These are phyloP conservation scores for Jackrogersella multiformis DNA, from an alignment of 495 filamentous ascomycete genomes.

Conservation along the genomic window DNA sequence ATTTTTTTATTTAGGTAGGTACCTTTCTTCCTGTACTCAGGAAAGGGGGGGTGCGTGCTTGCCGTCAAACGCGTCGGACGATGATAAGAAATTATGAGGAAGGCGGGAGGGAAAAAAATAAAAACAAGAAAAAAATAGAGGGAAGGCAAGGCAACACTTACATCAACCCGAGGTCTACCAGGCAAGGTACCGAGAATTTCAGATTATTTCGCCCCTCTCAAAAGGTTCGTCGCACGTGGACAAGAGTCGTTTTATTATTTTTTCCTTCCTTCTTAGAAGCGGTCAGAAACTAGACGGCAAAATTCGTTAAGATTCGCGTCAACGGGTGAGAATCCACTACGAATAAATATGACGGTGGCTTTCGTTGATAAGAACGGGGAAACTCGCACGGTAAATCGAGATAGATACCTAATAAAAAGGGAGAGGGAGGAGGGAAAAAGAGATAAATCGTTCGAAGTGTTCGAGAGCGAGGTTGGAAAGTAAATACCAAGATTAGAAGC, in stretches of 20 bases:
- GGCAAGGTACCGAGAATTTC: constrained; percentile 33
- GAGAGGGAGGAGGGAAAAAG: constrained; percentile 37
- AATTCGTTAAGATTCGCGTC: constrained; percentile 32
- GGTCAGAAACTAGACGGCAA: constrained; percentile 36
- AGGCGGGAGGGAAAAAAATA: constrained; percentile 39
- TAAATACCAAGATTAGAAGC: constrained; percentile 43
- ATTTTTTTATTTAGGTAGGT: constrained; percentile 27
- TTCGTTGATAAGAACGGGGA: constrained; percentile 26
- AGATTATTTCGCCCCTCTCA: constrained; percentile 39
- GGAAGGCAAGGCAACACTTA: constrained; percentile 40
- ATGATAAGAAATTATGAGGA: constrained; percentile 32
- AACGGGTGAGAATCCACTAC: constrained; percentile 35
- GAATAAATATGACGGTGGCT: constrained; percentile 20
- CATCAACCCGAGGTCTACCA: constrained; percentile 38
- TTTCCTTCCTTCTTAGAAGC: constrained; percentile 31
- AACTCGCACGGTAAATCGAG: constrained; percentile 32
- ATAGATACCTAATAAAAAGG: constrained; percentile 26
- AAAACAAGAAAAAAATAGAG: constrained; percentile 40
- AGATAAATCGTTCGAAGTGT: constrained; percentile 14
- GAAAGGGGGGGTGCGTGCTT: constrained; percentile 24
- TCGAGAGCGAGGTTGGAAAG: constrained; percentile 42
- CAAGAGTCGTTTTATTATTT: constrained; percentile 35
- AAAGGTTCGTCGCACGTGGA: constrained; percentile 37
- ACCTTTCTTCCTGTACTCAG: constrained; percentile 9
- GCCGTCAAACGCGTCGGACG: constrained; percentile 35